A percentile compares a stretch with the other conserved stretches of the same genome.
Conservation (phyloP, 2,329 filamentous ascomycete species). For the Hortaea sp. region DNA sequence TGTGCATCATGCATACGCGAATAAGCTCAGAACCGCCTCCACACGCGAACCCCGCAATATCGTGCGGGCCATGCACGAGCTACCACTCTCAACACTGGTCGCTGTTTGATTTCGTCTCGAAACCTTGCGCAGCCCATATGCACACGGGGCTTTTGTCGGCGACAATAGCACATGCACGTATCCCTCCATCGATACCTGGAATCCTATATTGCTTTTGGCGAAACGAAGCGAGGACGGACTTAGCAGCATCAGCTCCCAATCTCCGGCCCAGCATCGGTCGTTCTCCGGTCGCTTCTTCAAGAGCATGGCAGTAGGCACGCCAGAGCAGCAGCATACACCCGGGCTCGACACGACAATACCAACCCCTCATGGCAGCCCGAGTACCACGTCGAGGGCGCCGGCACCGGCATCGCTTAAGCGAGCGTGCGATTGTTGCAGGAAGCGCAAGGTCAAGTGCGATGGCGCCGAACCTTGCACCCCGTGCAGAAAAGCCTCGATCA, state of each 20-base stretch:
- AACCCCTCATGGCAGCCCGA: neutral
- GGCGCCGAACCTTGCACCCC: slow-evolving; percentile 24
- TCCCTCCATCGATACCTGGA: neutral
- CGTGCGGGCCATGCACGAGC: neutral
- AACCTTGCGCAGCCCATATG: too few species aligned
- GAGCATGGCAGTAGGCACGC: slow-evolving; percentile 14
- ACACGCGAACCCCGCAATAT: neutral
- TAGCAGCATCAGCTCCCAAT: neutral
- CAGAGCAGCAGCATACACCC: slow-evolving; percentile 1
- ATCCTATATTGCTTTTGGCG: neutral
- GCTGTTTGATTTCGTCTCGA: neutral
- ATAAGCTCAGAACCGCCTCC: neutral
- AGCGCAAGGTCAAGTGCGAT: slow-evolving; percentile 27
- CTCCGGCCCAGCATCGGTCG: slow-evolving; percentile 3
- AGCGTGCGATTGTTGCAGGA: slow-evolving; percentile 28
- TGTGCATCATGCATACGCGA: neutral
- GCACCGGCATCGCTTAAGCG: slow-evolving; percentile 7
- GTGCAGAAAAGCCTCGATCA: slow-evolving; percentile 25
- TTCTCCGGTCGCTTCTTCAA: slow-evolving; percentile 1
- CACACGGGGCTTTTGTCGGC: neutral
- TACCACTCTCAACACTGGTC: neutral
- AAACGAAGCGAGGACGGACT: neutral
- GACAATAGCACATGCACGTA: neutral
- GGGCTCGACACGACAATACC: neutral
- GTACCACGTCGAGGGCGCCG: neutral